These are phyloP conservation scores for Ilex asprella DNA, from an alignment of 257 asterid genomes.

Conservation along the genomic window DNA sequence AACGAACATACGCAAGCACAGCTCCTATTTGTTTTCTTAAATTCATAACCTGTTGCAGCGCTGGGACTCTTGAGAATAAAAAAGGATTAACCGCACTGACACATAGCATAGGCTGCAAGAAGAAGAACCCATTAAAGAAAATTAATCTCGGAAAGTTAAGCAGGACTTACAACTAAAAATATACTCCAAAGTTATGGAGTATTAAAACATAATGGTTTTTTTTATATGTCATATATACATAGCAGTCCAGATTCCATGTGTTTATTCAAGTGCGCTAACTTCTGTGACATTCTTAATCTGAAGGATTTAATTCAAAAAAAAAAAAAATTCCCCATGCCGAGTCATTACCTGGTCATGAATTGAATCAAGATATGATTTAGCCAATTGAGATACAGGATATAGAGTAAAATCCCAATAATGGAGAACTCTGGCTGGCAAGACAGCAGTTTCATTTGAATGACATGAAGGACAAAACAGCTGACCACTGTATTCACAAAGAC, in stretches of 20 bases:
- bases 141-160: neutral
- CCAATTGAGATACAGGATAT: slow-evolving; percentile 83
- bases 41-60: slow-evolving; percentile 84
- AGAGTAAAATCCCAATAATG: slow-evolving; percentile 85
- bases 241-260: too few species aligned
- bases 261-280: too few species aligned
- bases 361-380: slow-evolving; percentile 86
- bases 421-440: slow-evolving; percentile 86
- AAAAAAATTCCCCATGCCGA: neutral
- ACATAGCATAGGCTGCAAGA: slow-evolving; percentile 97
- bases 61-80: slow-evolving; percentile 75
- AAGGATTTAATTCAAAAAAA: neutral
- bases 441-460: slow-evolving; percentile 76
- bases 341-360: slow-evolving; percentile 66
- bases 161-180: neutral
- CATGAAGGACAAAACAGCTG: slow-evolving; percentile 86
- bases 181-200: too few species aligned
- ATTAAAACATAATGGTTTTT: too few species aligned
- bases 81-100: slow-evolving; percentile 93
- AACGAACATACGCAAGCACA: slow-evolving; percentile 74
- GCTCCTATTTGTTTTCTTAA: slow-evolving; percentile 63
- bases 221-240: too few species aligned
- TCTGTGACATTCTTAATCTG: neutral
- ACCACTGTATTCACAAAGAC: slow-evolving; percentile 84
- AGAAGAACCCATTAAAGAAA: slow-evolving; percentile 7